These are phyloP conservation scores for Carex pumila DNA, from an alignment of 176 grass and related monocot genomes.

Conservation along the genomic window DNA sequence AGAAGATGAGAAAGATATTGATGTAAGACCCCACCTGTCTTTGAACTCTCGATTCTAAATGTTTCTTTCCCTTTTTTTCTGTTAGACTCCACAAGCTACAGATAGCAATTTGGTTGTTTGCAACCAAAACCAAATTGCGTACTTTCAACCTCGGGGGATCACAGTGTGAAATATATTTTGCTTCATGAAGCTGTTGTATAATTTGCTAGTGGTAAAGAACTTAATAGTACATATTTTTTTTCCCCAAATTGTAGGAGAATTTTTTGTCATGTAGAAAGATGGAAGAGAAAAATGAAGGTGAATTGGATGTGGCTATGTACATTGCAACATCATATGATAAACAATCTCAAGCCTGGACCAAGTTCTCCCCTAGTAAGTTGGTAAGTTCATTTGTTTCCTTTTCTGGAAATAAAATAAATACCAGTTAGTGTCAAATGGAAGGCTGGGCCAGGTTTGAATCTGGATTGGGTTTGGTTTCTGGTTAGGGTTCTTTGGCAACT, in stretches of 20 bases:
- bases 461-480: background rate
- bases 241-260: slow-evolving; percentile 42
- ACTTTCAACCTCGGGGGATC: background rate
- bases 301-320: slow-evolving; percentile 70
- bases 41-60: background rate
- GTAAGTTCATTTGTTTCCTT: slow-evolving; percentile 30
- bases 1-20: slow-evolving; percentile 80
- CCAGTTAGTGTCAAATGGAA: background rate
- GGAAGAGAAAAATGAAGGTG: slow-evolving; percentile 65
- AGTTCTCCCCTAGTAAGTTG: slow-evolving; percentile 68
- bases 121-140: background rate
- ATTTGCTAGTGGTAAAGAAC: background rate
- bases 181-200: background rate
- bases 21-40: slow-evolving; percentile 31
- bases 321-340: slow-evolving; percentile 89
- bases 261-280: slow-evolving; percentile 77
- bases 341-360: slow-evolving; percentile 91
- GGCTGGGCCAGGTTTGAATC: background rate
- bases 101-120: background rate
- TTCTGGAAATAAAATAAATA: slow-evolving; percentile 16
- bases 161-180: background rate
- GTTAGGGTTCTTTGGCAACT: background rate
- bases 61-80: background rate
- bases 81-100: background rate
- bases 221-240: background rate